Evolutionary conservation across 306 rosid genomes (phyloP).

Genomic region (Cicer bijugum): DNA sequence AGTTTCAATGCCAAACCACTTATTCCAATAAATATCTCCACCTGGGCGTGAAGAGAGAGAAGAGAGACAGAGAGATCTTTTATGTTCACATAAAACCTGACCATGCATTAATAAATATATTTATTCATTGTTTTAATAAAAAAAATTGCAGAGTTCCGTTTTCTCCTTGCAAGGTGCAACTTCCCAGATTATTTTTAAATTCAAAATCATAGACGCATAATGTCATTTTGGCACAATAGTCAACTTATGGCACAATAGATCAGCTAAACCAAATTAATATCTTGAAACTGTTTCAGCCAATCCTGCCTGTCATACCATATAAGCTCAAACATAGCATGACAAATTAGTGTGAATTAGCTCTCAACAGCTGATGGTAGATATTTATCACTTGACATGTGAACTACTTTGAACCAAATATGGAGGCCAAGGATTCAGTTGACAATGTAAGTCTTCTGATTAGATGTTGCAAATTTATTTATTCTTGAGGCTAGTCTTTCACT

Average conservation of each 20-base stretch:
- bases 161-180: neutral
- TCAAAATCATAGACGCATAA: neutral
- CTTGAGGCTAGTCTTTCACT: constrained; percentile 18
- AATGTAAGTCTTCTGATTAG: neutral
- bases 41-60: neutral
- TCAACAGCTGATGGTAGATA: constrained; percentile 7
- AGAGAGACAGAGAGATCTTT: neutral
- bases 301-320: neutral
- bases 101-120: constrained; percentile 17
- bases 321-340: constrained; percentile 4
- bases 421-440: constrained; percentile 16
- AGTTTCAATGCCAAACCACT: constrained; percentile 5
- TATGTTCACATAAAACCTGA: constrained; percentile 24
- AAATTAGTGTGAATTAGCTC: neutral
- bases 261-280: constrained; percentile 3
- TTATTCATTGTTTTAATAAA: constrained; percentile 15
- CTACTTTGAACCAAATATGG: neutral
- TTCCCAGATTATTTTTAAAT: constrained; percentile 7
- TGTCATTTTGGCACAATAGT: neutral
- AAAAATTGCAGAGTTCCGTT: constrained; percentile 24
- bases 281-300: neutral
- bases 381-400: neutral
- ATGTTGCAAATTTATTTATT: constrained; percentile 14
- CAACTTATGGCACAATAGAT: constrained; percentile 23
- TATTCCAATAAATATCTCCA: constrained; percentile 20